Evolutionary conservation across 495 filamentous ascomycete genomes (phyloP), one percentile per base, ranked within the genome.

Genomic region (Penicillium egyptiacum): DNA sequence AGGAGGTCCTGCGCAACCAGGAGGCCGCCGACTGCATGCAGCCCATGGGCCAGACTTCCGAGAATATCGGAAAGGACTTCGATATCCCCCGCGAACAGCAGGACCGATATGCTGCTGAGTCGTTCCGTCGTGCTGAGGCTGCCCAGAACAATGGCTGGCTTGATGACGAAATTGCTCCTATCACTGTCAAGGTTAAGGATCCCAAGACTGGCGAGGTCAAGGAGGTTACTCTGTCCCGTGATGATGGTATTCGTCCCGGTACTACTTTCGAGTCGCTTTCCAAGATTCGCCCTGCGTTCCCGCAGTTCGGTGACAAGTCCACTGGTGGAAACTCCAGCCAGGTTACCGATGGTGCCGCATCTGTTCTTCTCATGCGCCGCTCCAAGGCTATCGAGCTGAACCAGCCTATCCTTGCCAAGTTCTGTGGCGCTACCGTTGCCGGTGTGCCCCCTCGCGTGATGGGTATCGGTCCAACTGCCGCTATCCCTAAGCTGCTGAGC

Each of bases 321-420:
- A 97, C 94, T 7, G 94, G 93, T 56, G 94, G 94, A n/a, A 98
- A 98, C 69, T 89, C 90, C 45, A 90, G 86, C 61, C 94, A 98
- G 75, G 90, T 98, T 54, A 97, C 94, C 40, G 94, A 98, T 68
- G 94, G 94, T 54, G 93, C 93, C 11, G 92, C 94, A 16, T 88
- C 93, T 6, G 76, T 97, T 12, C 82, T 98, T 44, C 79, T 98
- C 12, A 98, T 98, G 94, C 91, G 90, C 75, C 89, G 94, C 19
- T 91, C 88, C 42, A 91, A 86, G 59, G 94, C 94, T 46, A 84
- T 89, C 67, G 85, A 89, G 73, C 82, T 97, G 35, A 87, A 89
- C 65, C 89, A 96, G 78, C 91, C 94, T 46, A 91, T 98, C 73
- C 73, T 97, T 53, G 94, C 86, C 68, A 98, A 98, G 74, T 98